Evolutionary conservation across 257 asterid genomes (phyloP), one percentile per base, ranked within the genome.

Genomic region (Anisodus acutangulus): DNA sequence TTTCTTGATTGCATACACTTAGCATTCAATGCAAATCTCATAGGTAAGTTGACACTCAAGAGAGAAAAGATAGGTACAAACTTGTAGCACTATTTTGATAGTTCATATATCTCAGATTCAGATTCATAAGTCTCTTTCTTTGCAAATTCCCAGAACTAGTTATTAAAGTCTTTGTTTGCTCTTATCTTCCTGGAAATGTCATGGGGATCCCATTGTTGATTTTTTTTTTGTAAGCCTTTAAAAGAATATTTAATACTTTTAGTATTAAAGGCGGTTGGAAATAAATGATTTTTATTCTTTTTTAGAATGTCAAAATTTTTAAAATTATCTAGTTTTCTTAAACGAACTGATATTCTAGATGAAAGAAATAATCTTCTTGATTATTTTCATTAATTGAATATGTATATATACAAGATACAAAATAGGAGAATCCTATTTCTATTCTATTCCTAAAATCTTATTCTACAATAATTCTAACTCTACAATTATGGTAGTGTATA

Each of bases 41-140:
- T 76, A 51, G 26, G 13, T 76, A 51, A 76, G 19, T 72, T 72
- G 37, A 71, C 80, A 72, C 37, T 9, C 17, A n/a, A 43, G 60
- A 55, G 60, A 8, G 13, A 5, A 47, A 13, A 19, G 31, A n/a
- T 35, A 7, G 12, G 55, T 51, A 51, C 31, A 71, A 47, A 72
- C 15, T 71, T 71, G 54, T 45, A 71, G 0, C 81, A 76, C 37
- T 76, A 76, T 53, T 68, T 76, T 76, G 63, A 54, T 63, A 53
- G 64, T 76, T 76, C 64, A 51, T 76, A 26, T 1, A 26, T 76
- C 8, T 76, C 49, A 76, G 79, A 71, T 71, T 71, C 17, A 71
- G 57, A 71, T 71, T 71, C 39, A 71, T 9, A 45, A 31, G 81
- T 76, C 81, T 76, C 49, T 76, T 76, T 76, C 81, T 63, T 76